phyloP scores from a whole-genome alignment of 73 alveolate species.

The Tetrahymena elliotti region DNA sequence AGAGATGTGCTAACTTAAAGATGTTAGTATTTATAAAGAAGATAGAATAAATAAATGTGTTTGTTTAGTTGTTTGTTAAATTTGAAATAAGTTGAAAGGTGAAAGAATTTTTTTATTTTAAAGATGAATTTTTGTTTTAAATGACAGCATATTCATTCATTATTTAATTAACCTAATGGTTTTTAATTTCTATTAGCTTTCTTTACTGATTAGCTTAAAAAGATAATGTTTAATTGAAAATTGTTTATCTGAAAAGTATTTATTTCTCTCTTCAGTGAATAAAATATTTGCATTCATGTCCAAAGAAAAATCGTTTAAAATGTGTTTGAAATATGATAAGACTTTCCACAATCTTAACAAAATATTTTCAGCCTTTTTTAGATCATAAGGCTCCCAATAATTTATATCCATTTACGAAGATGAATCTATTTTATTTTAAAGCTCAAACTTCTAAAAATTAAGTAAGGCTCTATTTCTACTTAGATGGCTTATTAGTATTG shows the following conservation, averaged over 20 bases:
- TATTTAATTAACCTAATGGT: neutral
- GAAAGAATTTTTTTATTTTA: too few species aligned
- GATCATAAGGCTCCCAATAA: neutral
- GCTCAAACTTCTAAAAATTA: neutral
- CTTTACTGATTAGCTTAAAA: neutral
- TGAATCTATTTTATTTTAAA: neutral
- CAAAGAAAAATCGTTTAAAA: neutral
- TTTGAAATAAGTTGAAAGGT: too few species aligned
- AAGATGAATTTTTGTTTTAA: too few species aligned
- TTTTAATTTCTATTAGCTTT: neutral
- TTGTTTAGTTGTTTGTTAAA: too few species aligned
- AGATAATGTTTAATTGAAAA: neutral
- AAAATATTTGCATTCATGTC: neutral
- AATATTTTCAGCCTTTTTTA: neutral
- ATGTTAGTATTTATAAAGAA: too few species aligned
- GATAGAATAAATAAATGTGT: too few species aligned
- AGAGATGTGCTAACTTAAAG: too few species aligned
- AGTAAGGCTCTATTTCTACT: neutral
- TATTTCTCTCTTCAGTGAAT: neutral
- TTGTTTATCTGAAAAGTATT: neutral
- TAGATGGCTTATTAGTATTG: neutral
- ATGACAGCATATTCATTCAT: neutral
- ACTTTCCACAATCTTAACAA: neutral
- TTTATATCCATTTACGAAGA: neutral
- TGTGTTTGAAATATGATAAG: neutral